A percentile compares a stretch with the other conserved stretches of the same genome.
Evolutionary conservation across 345 rosid genomes (phyloP).

Genomic region (Populus deltoides): DNA sequence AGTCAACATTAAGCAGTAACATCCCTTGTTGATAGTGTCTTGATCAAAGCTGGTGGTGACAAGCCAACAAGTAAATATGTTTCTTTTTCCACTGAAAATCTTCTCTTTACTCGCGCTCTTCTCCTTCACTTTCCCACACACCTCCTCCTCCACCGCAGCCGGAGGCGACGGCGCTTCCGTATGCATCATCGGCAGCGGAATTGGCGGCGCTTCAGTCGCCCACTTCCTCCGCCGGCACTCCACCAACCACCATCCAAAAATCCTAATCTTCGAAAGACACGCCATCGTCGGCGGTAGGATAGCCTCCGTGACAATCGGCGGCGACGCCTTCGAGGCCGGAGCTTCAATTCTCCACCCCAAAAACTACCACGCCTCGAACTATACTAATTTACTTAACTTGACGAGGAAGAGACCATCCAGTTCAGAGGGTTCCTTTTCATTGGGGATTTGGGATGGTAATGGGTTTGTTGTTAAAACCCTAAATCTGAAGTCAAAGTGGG

Average conservation of each 20-base stretch:
- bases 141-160: slow-evolving; percentile 15
- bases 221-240: slow-evolving; percentile 76
- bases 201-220: slow-evolving; percentile 83
- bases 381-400: slow-evolving; percentile 46
- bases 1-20: no score
- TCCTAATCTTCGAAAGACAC: slow-evolving; percentile 65
- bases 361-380: slow-evolving; percentile 70
- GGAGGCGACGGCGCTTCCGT: slow-evolving; percentile 27
- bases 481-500: slow-evolving; percentile 31
- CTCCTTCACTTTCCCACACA: slow-evolving; percentile 22
- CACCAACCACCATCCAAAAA: slow-evolving; percentile 5
- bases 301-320: slow-evolving; percentile 58
- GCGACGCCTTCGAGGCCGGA: slow-evolving; percentile 82
- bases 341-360: slow-evolving; percentile 90
- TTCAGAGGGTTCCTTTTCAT: slow-evolving; percentile 42
- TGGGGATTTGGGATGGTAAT: slow-evolving; percentile 84
- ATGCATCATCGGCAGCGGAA: slow-evolving; percentile 83
- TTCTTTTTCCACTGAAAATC: neutral
- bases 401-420: slow-evolving; percentile 42
- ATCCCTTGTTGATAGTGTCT: no score
- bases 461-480: slow-evolving; percentile 59
- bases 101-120: neutral
- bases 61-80: no score
- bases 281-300: slow-evolving; percentile 83
- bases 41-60: no score